Conservation (phyloP, 495 filamentous ascomycete species). For the Corynascus novoguineensis region DNA sequence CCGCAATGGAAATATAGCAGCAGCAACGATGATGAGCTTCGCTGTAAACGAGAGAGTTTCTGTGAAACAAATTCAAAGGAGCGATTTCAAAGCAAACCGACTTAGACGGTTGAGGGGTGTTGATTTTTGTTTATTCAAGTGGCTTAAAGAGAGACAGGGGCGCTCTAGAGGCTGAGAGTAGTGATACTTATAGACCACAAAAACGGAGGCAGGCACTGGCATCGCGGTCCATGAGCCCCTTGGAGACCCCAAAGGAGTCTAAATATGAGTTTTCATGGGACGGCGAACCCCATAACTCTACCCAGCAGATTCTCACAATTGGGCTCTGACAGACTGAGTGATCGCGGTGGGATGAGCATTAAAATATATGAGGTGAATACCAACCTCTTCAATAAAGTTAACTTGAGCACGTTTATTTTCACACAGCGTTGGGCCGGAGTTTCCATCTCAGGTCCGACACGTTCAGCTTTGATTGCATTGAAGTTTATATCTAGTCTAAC, state of each 20-base stretch:
- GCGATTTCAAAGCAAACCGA: background rate
- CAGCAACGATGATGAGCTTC: background rate
- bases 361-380: no score
- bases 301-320: background rate
- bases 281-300: background rate
- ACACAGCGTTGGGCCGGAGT: no score
- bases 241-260: background rate
- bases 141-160: background rate
- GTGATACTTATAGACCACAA: background rate
- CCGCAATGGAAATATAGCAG: background rate
- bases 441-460: no score
- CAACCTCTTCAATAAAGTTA: no score
- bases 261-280: background rate
- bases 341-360: no score
- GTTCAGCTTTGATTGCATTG: no score
- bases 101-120: background rate
- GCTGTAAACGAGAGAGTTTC: background rate
- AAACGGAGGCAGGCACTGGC: background rate
- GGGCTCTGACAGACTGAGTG: no score
- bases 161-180: no score
- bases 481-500: no score
- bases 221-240: background rate
- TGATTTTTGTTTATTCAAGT: no score
- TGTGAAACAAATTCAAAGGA: background rate
- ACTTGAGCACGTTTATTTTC: no score